Conservation (phyloP, 1,284 basidiomycete genomes). For the Sanghuangporus weigelae region DNA sequence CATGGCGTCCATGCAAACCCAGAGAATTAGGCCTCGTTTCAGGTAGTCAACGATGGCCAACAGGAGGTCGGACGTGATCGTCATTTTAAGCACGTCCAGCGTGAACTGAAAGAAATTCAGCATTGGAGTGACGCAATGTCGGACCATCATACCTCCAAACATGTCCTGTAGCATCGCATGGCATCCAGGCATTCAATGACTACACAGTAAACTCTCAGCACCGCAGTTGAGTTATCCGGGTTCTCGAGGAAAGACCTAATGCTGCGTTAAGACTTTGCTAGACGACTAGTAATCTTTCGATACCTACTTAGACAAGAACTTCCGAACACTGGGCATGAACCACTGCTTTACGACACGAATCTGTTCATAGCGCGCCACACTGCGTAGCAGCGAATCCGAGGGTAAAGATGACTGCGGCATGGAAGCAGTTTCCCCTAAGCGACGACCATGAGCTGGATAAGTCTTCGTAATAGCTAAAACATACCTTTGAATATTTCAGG, state of each 20-base stretch:
- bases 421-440: neutral
- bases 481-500: constrained; percentile 65
- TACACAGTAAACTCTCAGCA: constrained; percentile 51
- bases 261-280: neutral
- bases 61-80: constrained; percentile 46
- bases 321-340: constrained; percentile 62
- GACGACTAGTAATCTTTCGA: neutral
- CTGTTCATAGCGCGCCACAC: constrained; percentile 64
- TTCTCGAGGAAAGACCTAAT: neutral
- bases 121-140: neutral
- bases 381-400: constrained; percentile 29
- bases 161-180: constrained; percentile 56
- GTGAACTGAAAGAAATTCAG: constrained; percentile 44
- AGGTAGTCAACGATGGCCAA: constrained; percentile 60
- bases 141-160: constrained; percentile 52
- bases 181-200: constrained; percentile 54
- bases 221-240: constrained; percentile 11
- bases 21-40: constrained; percentile 60
- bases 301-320: constrained; percentile 42
- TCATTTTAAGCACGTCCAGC: constrained; percentile 48
- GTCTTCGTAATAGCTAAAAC: constrained; percentile 4
- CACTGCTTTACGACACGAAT: constrained; percentile 60
- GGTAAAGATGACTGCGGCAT: constrained; percentile 15
- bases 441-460: neutral
- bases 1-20: constrained; percentile 70